Base-by-base conservation (phyloP, 2,329 filamentous ascomycete genomes). In the Emmonsia crescens region DNA sequence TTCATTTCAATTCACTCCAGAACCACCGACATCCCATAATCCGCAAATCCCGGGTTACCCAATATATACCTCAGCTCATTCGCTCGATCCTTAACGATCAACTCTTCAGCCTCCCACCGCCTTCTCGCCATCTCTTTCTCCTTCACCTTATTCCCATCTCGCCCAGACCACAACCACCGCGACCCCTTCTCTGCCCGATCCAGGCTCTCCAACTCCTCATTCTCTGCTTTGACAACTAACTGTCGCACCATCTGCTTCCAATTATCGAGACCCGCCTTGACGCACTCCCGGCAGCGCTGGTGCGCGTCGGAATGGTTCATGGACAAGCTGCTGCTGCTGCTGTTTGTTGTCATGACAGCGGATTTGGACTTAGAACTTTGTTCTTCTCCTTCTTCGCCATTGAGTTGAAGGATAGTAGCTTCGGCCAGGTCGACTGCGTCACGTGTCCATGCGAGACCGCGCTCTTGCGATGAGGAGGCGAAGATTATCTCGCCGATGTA, bases 401-500 rank as follows among this genome's bases (percentile, higher is more conserved):
- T 61, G 66, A 75, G 63, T 65, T 77, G 67, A 59, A 70, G 68
- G 9, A 75, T 74, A 68, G 85, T 85, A 64, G 86, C 81, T 74
- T 92, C 91, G 2, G 91, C 88, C 1, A 89, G 77, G 66, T 92
- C 88, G 38, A 96, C 90, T 31, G 88, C 91, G 65, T 96, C 90
- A 61, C 91, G 84, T 0, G 93, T 96, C 93, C 93, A 97, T 5
- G 86, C 85, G 1, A 96, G 79, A 0, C 91, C 93, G 64, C 88
- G 86, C 57, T 89, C 85, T 21, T 73, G 77, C 21, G 78, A 76
- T n/a, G 83, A 81, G 4, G 83, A 83, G 0, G 89, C 84, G 73
- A 89, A 96, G 38, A 97, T 82, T 59, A 97, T 96, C 76, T 97
- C 93, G 62, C 93, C 93, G 65, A 97, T 93, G 74, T 96, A 94